Conservation (phyloP, 495 filamentous ascomycete species). For the Cercophora samala region DNA sequence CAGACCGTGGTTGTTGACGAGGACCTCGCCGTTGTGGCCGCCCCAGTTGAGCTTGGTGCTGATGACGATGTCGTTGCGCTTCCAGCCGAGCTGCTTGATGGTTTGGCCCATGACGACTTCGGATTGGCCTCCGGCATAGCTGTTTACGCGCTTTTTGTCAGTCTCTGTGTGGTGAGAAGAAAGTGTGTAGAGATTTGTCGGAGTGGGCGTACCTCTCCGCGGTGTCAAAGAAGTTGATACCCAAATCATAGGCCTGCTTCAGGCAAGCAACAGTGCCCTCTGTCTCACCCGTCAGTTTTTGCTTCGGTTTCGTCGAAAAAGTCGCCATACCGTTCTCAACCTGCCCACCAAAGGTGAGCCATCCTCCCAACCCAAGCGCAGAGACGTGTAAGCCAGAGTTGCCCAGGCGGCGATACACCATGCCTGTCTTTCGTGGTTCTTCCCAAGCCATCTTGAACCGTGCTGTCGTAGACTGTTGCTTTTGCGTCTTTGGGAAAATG, state of each 20-base stretch:
- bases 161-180: neutral
- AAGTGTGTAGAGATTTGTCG: too few species aligned
- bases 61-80: conserved; percentile 67
- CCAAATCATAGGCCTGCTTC: conserved; percentile 66
- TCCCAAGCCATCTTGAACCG: conserved; percentile 29
- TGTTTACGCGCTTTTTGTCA: neutral
- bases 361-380: conserved; percentile 68
- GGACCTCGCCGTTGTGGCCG: conserved; percentile 53
- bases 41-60: conserved; percentile 71
- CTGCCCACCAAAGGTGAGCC: conserved; percentile 76
- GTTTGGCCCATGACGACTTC: conserved; percentile 58
- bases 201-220: conserved; percentile 44
- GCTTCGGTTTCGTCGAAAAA: neutral
- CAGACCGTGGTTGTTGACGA: conserved; percentile 53
- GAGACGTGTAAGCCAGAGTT: conserved; percentile 74
- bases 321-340: conserved; percentile 53
- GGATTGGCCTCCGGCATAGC: conserved; percentile 49
- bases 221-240: conserved; percentile 59
- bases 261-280: conserved; percentile 55
- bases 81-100: conserved; percentile 59
- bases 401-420: conserved; percentile 74
- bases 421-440: conserved; percentile 40
- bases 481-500: neutral
- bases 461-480: too few species aligned
- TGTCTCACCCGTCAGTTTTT: neutral